phyloP scores from a whole-genome alignment of 805 yeast species.

The Saccharomyces kudriavzevii region DNA sequence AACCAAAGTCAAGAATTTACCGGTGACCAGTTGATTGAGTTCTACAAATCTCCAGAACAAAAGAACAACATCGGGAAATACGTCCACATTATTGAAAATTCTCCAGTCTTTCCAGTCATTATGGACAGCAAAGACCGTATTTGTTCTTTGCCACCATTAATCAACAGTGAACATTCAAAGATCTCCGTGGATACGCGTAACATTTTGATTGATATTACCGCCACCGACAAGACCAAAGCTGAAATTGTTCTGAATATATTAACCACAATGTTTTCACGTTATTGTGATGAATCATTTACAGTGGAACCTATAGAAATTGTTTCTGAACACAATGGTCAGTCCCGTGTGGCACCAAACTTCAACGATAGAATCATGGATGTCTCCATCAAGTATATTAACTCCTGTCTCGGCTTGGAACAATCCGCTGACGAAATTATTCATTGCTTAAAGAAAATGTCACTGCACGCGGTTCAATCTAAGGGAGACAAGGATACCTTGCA shows the following conservation, averaged over 20 bases:
- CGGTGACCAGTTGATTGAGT: constrained; percentile 76
- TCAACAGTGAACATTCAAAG: constrained; percentile 86
- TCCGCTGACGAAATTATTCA: constrained; percentile 57
- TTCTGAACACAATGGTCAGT: constrained; percentile 69
- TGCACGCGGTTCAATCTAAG: constrained; percentile 49
- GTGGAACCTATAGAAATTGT: constrained; percentile 85
- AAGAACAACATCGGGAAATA: constrained; percentile 87
- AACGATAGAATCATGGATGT: constrained; percentile 61
- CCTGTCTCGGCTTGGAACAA: constrained; percentile 80
- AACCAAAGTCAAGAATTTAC: constrained; percentile 62
- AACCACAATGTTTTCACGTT: constrained; percentile 92
- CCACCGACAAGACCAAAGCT: constrained; percentile 89
- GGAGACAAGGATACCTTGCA: constrained; percentile 38
- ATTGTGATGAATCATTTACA: constrained; percentile 72
- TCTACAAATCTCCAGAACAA: constrained; percentile 56
- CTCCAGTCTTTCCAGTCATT: constrained; percentile 86
- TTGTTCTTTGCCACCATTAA: constrained; percentile 93
- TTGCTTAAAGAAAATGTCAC: constrained; percentile 73
- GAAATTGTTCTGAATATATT: constrained; percentile 87
- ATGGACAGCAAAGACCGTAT: constrained; percentile 68
- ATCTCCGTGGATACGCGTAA: constrained; percentile 77
- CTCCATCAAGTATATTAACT: constrained; percentile 78
- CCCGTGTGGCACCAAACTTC: constrained; percentile 70
- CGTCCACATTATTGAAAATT: constrained; percentile 77
- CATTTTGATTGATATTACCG: constrained; percentile 89